Base-by-base conservation (phyloP, 2,329 filamentous ascomycete species). In the Penicillium sp. region DNA sequence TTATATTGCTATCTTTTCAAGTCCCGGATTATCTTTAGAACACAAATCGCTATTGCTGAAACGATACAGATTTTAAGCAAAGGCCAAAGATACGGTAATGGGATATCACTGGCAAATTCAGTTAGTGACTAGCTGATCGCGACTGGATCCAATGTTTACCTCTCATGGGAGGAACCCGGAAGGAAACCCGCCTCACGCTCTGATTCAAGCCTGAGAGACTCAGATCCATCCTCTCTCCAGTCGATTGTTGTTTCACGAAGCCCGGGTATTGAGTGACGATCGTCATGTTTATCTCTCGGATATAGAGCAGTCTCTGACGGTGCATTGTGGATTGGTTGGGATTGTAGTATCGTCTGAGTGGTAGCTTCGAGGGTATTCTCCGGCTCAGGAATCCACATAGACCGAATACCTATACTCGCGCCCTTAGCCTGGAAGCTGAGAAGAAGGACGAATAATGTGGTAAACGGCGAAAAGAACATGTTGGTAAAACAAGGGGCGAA, bases 141-240 rank as follows among this genome's bases (percentile, higher is more conserved):
- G n/a, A 38, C 1, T 10, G 42, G 26, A 37, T 25, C 1, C 2
- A n/a, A 17, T 4, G 0, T 11, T 22, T 16, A 51, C 53, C 40
- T 51, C 35, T 33, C 46, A 26, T 40, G 8, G 12, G 26, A 9
- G 2, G 53, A 55, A 5, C 33, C 30, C 3, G 47, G 33, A n/a
- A 40, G 47, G 25, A 51, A 55, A 4, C 53, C 53, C 5, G 53
- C 53, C 25, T 55, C 53, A 6, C 47, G 53, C 26, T 22, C 28
- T 28, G 53, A 37, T 28, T 55, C 40, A 1, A 35, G 19, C n/a
- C 28, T 40, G 5, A 51, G 40, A 4, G 16, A 17, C n/a, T 45
- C 19, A 7, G 17, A 14, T 2, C 37, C 17, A 41, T 51, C 47
- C 10, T 51, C 33, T 51, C 47, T 44, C 53, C 47, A 55, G 19